Base-by-base conservation (phyloP, 2,329 filamentous ascomycete genomes). In the Hirsutella thompsonii region DNA sequence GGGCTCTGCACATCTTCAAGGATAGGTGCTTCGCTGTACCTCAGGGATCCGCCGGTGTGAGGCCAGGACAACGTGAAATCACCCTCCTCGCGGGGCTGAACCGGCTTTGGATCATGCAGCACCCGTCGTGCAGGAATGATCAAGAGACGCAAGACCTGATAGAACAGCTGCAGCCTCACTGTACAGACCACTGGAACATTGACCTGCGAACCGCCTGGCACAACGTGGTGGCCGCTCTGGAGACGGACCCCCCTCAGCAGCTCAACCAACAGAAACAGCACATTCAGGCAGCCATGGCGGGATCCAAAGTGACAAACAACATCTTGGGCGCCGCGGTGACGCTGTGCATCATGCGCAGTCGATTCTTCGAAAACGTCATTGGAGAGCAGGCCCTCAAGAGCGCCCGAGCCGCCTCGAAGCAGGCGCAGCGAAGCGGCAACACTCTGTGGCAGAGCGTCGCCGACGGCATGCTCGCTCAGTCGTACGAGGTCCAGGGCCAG, bases 261-360 rank as follows among this genome's bases (percentile, higher is more conserved):
- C 81, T 92, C 46, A 79, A 85, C 44, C 76, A 82, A 46, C 80
- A 83, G 42, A 95, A 94, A 60, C 74, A 81, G 33, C 78, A 82
- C 52, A 80, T 95, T 41, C 79, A 85, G 45, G 69, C 72, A 32
- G 83, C 87, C 2, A 71, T 94, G 34, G 71, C 73, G 32, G 76
- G 78, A 3, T 81, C 84, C 11, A 81, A 81, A 47, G 67, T 68
- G 8, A 79, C 82, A 8, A 69, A 70, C 41, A 94, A 94, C 56
- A 76, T 76, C 23, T 83, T 93, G 48, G 81, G 89, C 41, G 72
- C 88, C n/a, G 81, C 81, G 37, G 83, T 95, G 47, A 80, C 83
- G 5, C 74, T 95, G 44, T 88, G 80, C 49, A 80, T 92, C 48
- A 93, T 95, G 83, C 82, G 83, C 40, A 79, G 74, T 53, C 76